These are phyloP conservation scores for Coprinellus micaceus DNA, from an alignment of 768 basidiomycete species.

Conservation along the genomic window DNA sequence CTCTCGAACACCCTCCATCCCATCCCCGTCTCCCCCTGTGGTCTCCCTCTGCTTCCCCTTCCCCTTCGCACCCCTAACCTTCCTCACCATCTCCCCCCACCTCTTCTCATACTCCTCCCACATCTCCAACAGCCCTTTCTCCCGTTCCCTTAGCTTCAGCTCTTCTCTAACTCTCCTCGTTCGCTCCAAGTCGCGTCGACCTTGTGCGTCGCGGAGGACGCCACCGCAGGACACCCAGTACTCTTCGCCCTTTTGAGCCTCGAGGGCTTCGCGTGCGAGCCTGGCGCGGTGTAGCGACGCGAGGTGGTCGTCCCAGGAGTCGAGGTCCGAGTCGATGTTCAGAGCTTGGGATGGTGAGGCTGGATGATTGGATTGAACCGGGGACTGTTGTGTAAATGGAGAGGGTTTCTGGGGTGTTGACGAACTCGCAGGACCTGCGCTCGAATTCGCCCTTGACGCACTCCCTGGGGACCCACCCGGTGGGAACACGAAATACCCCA, in stretches of 20 bases:
- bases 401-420: no score
- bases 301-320: not conserved
- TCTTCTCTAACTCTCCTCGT: slow-evolving; percentile 48
- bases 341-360: no score
- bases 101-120: slow-evolving; percentile 55
- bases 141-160: slow-evolving; percentile 40
- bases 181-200: slow-evolving; percentile 46
- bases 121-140: slow-evolving; percentile 30
- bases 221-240: slow-evolving; percentile 62
- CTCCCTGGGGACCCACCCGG: not conserved
- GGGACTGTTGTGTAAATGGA: no score
- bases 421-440: no score
- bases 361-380: no score
- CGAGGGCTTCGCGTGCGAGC: slow-evolving; percentile 33
- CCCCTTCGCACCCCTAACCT: slow-evolving; percentile 10
- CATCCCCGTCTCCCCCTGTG: not conserved
- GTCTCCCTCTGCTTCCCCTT: not conserved
- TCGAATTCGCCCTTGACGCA: no score
- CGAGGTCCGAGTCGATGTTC: no score
- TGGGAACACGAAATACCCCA: slow-evolving; percentile 1
- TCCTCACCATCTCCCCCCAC: slow-evolving; percentile 42
- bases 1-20: not conserved
- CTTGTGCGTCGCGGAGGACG: slow-evolving; percentile 46
- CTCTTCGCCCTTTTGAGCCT: slow-evolving; percentile 48
- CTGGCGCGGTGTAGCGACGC: slow-evolving; percentile 7